These are phyloP conservation scores for Amauroascus verrucosus DNA, from an alignment of 2,329 filamentous ascomycete genomes.

Conservation along the genomic window DNA sequence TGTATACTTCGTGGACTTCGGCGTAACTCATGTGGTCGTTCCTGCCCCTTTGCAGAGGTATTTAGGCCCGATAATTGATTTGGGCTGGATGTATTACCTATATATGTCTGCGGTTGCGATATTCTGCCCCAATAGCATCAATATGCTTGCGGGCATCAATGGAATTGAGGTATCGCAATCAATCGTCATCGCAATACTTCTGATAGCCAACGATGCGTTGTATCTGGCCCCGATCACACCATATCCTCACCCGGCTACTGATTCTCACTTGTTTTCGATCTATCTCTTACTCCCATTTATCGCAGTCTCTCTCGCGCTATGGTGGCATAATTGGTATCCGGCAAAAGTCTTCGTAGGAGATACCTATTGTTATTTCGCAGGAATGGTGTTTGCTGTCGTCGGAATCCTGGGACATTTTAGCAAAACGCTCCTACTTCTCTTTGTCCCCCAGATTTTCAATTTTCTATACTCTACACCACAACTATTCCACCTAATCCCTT, in stretches of 20 bases:
- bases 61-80: constrained; percentile 72
- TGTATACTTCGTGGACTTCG: constrained; percentile 97
- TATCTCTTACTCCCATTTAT: constrained; percentile 92
- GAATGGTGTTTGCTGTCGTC: constrained; percentile 97
- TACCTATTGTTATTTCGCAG: constrained; percentile 98
- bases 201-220: constrained; percentile 76
- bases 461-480: constrained; percentile 90
- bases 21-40: constrained; percentile 88
- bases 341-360: constrained; percentile 93
- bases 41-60: constrained; percentile 76
- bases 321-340: constrained; percentile 91
- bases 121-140: constrained; percentile 97
- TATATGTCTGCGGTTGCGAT: constrained; percentile 97
- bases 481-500: constrained; percentile 79
- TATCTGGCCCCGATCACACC: constrained; percentile 67
- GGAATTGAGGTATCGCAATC: constrained; percentile 95
- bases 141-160: constrained; percentile 99
- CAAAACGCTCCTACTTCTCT: constrained; percentile 84
- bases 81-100: constrained; percentile 75
- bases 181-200: constrained; percentile 72
- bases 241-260: constrained; percentile 84
- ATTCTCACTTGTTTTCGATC: constrained; percentile 90
- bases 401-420: constrained; percentile 95
- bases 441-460: constrained; percentile 92
- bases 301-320: constrained; percentile 76